phyloP scores from a whole-genome alignment of 371 early-diverging fungal genomes.

The Mucor irregularis region DNA sequence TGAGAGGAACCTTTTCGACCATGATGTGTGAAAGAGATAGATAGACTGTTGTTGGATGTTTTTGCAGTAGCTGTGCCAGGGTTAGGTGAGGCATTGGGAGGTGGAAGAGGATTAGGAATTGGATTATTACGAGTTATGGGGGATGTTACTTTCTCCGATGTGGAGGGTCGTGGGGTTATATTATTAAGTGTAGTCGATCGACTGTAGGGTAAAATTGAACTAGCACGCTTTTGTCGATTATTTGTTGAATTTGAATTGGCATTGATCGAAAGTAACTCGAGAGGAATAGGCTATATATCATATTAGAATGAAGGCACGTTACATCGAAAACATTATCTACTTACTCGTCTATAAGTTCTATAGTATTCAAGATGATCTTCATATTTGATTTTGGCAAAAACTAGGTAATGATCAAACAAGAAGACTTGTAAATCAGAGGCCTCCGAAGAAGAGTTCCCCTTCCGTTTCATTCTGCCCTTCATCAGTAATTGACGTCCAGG shows the following conservation, averaged over 20 bases:
- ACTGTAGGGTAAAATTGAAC: slow-evolving; percentile 39
- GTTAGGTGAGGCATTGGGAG: not conserved
- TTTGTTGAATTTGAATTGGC: slow-evolving; percentile 37
- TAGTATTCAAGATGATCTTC: slow-evolving; percentile 36
- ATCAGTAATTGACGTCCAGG: slow-evolving; percentile 71
- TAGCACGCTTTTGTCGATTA: slow-evolving; percentile 32
- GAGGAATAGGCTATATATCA: slow-evolving; percentile 66
- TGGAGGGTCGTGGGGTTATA: not conserved
- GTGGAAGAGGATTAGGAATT: too few relatives aligned
- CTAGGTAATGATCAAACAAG: slow-evolving; percentile 85
- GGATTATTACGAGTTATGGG: too few relatives aligned
- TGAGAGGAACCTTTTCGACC: slow-evolving; percentile 65
- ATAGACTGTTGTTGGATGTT: slow-evolving; percentile 16
- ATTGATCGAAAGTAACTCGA: slow-evolving; percentile 57
- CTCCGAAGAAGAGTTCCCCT: slow-evolving; percentile 58
- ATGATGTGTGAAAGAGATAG: slow-evolving; percentile 75
- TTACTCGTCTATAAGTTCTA: slow-evolving; percentile 37
- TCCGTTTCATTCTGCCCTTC: slow-evolving; percentile 79
- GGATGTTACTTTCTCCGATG: not conserved
- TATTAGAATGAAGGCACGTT: not conserved
- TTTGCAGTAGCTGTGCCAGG: not conserved
- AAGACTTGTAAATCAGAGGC: slow-evolving; percentile 72
- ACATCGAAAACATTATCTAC: not conserved
- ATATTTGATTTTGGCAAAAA: slow-evolving; percentile 70
- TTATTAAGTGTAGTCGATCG: slow-evolving; percentile 19